Conservation (phyloP, 257 asterid species). For the Plantago ovata region DNA sequence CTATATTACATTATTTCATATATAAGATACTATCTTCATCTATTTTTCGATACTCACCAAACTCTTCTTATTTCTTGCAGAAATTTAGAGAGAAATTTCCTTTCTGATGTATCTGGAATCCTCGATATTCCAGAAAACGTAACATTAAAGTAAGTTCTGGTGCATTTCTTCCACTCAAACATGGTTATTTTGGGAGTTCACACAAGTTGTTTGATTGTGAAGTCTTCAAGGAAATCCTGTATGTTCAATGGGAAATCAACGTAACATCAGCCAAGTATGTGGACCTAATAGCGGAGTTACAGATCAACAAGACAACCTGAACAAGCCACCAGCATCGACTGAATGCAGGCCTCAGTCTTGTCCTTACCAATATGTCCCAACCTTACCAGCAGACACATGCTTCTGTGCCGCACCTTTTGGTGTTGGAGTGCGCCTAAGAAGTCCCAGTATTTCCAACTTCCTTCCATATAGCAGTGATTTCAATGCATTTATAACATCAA, state of each 20-base stretch:
- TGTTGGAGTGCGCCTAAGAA: conserved; percentile 42
- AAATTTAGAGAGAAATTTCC: conserved; percentile 37
- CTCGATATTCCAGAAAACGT: conserved; percentile 41
- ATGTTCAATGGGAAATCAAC: conserved; percentile 33
- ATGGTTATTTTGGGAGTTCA: background rate
- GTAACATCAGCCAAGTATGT: conserved; percentile 33
- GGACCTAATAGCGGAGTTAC: conserved; percentile 24
- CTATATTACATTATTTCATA: too few species aligned
- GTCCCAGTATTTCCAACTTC: conserved; percentile 47
- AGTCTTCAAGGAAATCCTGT: conserved; percentile 45
- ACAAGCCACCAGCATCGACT: conserved; percentile 22
- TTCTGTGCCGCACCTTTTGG: conserved; percentile 56
- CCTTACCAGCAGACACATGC: conserved; percentile 32
- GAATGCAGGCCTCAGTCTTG: conserved; percentile 32
- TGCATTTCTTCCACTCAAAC: background rate
- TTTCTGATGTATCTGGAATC: conserved; percentile 45
- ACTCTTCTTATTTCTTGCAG: conserved; percentile 32
- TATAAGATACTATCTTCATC: too few species aligned
- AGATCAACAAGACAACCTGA: conserved; percentile 18
- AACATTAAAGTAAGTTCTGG: conserved; percentile 33
- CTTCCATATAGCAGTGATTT: conserved; percentile 26
- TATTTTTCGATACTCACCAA: too few species aligned
- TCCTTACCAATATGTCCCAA: conserved; percentile 31
- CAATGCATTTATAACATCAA: conserved; percentile 23
- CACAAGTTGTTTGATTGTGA: background rate